Conservation (phyloP, 164 flowering plant genomes). For the Vitis labrusca region DNA sequence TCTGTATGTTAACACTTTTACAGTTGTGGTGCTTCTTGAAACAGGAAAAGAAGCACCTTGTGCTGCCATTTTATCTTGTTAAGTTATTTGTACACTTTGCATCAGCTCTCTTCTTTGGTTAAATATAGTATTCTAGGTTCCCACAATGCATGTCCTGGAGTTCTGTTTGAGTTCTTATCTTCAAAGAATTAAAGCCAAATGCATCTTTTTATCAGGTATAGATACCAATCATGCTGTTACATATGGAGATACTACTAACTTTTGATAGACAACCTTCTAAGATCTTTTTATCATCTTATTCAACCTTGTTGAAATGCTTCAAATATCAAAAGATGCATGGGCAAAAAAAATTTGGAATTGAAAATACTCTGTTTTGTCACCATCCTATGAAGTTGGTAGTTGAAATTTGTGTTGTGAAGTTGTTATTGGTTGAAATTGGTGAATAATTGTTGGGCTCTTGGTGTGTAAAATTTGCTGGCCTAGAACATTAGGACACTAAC, state of each 20-base stretch:
- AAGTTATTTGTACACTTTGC: background rate
- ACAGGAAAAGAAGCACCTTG: slow-evolving; percentile 7
- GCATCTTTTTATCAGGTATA: background rate
- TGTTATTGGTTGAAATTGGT: too few relatives aligned
- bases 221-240: background rate
- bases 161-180: background rate
- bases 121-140: background rate
- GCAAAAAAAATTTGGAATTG: too few relatives aligned
- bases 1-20: slow-evolving; percentile 23
- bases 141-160: background rate
- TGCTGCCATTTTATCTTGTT: slow-evolving; percentile 5
- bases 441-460: too few relatives aligned
- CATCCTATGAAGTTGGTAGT: too few relatives aligned
- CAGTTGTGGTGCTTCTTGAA: slow-evolving; percentile 6
- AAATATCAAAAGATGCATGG: too few relatives aligned
- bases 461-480: too few relatives aligned
- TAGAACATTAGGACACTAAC: too few relatives aligned
- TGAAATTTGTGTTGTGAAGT: too few relatives aligned
- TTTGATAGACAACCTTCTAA: too few relatives aligned
- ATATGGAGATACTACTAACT: background rate
- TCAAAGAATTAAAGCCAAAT: background rate
- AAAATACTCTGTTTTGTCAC: too few relatives aligned
- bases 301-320: too few relatives aligned
- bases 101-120: background rate
- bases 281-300: too few relatives aligned